Evolutionary conservation across 2,329 filamentous ascomycete species (phyloP).

Genomic region (Diaporthe sp.): DNA sequence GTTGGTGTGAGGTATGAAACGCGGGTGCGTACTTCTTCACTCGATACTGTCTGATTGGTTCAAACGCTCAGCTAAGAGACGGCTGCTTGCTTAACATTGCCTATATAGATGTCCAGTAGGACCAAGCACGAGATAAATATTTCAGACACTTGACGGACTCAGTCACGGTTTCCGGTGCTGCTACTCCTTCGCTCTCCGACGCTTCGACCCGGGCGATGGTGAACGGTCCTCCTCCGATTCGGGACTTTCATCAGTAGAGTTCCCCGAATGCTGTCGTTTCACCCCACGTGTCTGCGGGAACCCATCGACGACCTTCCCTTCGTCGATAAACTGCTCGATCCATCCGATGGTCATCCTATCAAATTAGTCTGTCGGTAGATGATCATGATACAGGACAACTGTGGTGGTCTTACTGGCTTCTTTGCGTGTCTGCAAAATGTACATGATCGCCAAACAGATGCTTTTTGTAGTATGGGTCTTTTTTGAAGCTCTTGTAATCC

Average conservation of each 20-base stretch:
- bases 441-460: constrained; percentile 61
- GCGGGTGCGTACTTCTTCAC: neutral
- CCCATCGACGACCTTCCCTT: constrained; percentile 51
- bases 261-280: neutral
- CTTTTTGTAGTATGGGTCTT: constrained; percentile 63
- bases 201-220: neutral
- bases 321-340: constrained; percentile 57
- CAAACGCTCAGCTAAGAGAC: no score
- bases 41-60: neutral
- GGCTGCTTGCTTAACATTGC: neutral
- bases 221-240: neutral
- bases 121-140: neutral
- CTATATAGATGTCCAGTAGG: neutral
- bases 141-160: neutral
- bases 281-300: neutral
- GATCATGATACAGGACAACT: neutral
- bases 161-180: neutral
- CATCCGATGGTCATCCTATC: constrained; percentile 62
- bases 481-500: constrained; percentile 62
- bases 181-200: constrained; percentile 2
- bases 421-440: constrained; percentile 64
- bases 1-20: neutral
- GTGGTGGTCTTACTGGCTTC: constrained; percentile 50
- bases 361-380: neutral
- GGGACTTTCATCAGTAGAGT: neutral